Percentiles rank a stretch among this genome's conserved stretches.
Evolutionary conservation across 805 yeast genomes (phyloP).

Genomic region (Candida mattraensis): DNA sequence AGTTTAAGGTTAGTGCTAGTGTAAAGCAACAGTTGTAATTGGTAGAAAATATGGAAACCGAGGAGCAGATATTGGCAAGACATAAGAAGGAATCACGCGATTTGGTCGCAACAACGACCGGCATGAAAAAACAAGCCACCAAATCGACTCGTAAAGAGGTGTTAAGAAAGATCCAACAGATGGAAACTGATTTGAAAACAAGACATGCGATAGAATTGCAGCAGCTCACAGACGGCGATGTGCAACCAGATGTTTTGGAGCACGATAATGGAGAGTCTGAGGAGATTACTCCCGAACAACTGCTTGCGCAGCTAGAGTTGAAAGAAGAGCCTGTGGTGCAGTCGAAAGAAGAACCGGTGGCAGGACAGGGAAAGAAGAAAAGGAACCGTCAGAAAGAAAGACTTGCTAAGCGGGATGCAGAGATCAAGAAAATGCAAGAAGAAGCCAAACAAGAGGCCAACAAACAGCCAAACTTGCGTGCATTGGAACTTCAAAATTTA

Average conservation of each 20-base stretch:
- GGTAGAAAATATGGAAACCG: slow-evolving; percentile 32
- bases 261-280: slow-evolving; percentile 33
- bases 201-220: slow-evolving; percentile 56
- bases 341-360: slow-evolving; percentile 10
- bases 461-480: slow-evolving; percentile 61
- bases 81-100: slow-evolving; percentile 73
- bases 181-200: slow-evolving; percentile 55
- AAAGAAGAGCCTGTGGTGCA: slow-evolving; percentile 30
- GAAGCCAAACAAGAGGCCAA: slow-evolving; percentile 75
- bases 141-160: slow-evolving; percentile 76
- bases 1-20: too few species aligned
- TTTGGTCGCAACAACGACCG: slow-evolving; percentile 64
- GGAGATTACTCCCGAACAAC: slow-evolving; percentile 63
- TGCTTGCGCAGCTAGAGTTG: slow-evolving; percentile 59
- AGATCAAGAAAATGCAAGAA: slow-evolving; percentile 55
- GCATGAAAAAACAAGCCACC: slow-evolving; percentile 79
- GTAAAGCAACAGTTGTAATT: too few species aligned
- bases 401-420: slow-evolving; percentile 73
- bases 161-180: slow-evolving; percentile 51
- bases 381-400: slow-evolving; percentile 86
- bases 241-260: slow-evolving; percentile 13
- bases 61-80: slow-evolving; percentile 53
- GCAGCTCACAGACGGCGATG: slow-evolving; percentile 15
- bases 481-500: slow-evolving; percentile 70
- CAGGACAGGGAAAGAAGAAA: slow-evolving; percentile 35